Conservation (phyloP, 2,329 filamentous ascomycete genomes). For the Pseudocercospora crystallina region DNA sequence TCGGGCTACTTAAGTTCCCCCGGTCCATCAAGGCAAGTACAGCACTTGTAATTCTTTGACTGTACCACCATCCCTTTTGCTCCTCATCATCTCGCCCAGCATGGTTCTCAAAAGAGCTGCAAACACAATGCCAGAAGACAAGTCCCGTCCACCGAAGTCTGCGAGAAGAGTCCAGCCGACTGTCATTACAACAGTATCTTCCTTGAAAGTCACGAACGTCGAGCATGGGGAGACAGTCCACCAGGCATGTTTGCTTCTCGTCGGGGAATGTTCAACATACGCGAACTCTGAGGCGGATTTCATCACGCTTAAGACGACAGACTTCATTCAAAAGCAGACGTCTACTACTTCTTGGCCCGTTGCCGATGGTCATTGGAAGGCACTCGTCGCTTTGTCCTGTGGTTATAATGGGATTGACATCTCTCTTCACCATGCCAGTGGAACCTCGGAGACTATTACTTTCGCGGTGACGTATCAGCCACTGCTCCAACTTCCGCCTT, state of each 20-base stretch:
- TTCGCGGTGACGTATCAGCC: slow-evolving; percentile 32
- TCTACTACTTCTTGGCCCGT: slow-evolving; percentile 32
- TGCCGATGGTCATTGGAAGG: slow-evolving; percentile 35
- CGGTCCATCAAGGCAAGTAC: no score
- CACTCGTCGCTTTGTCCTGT: slow-evolving; percentile 33
- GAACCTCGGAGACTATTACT: slow-evolving; percentile 6
- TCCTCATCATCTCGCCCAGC: neutral
- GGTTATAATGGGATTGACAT: slow-evolving; percentile 28
- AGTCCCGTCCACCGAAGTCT: neutral
- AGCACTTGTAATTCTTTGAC: no score
- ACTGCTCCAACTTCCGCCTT: slow-evolving; percentile 33
- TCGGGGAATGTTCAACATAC: slow-evolving; percentile 25
- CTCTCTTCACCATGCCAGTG: slow-evolving; percentile 26
- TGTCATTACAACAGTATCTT: neutral
- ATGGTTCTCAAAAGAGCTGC: slow-evolving; percentile 7
- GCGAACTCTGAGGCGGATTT: slow-evolving; percentile 24
- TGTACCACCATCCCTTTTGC: no score
- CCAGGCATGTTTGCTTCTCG: slow-evolving; percentile 34
- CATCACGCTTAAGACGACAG: slow-evolving; percentile 25
- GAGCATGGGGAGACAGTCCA: slow-evolving; percentile 33
- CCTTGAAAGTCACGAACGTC: slow-evolving; percentile 23
- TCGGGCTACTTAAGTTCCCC: no score
- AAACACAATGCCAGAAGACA: neutral
- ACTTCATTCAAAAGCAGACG: slow-evolving; percentile 28
- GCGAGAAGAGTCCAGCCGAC: neutral